Percentiles rank a stretch among this genome's conserved stretches.
These are phyloP conservation scores for Suhomyces taliae DNA, from an alignment of 1,139 yeast species.

Conservation along the genomic window DNA sequence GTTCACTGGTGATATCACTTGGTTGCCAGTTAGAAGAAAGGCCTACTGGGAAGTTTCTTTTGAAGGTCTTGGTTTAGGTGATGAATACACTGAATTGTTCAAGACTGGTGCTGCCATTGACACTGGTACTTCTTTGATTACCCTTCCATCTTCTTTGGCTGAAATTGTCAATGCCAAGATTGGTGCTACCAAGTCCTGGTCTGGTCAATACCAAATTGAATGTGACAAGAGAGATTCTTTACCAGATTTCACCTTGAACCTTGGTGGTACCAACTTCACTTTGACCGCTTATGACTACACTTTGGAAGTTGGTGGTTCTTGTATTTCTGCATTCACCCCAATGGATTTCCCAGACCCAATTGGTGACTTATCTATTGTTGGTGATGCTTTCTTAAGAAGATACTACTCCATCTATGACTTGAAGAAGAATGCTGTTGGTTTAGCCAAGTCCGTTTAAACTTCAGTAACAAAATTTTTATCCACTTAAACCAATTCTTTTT, in stretches of 20 bases:
- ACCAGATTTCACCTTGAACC: conserved; percentile 88
- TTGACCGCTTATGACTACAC: conserved; percentile 87
- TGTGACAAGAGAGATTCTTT: conserved; percentile 78
- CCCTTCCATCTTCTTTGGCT: conserved; percentile 91
- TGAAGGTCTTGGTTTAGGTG: conserved; percentile 87
- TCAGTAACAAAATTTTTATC: not conserved
- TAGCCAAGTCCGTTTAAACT: conserved; percentile 51
- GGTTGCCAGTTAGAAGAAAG: conserved; percentile 98
- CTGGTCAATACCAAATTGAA: conserved; percentile 92
- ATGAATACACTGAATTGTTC: conserved; percentile 79
- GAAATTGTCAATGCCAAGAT: conserved; percentile 92
- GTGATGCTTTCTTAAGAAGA: conserved; percentile 95
- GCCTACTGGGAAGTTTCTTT: conserved; percentile 99
- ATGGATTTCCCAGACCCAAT: conserved; percentile 97
- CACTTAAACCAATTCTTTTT: not conserved
- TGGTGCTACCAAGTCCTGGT: conserved; percentile 96
- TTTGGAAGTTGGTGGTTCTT: conserved; percentile 88
- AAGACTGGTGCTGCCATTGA: conserved; percentile 96
- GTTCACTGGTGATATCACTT: conserved; percentile 79
- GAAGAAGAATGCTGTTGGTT: conserved; percentile 88
- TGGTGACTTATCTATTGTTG: conserved; percentile 93
- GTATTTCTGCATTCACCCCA: conserved; percentile 94
- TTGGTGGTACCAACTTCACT: conserved; percentile 88
- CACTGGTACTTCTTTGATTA: conserved; percentile 95
- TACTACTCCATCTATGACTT: conserved; percentile 92